These are phyloP conservation scores for Fusarium sp. DNA, from an alignment of 2,329 filamentous ascomycete genomes.

Conservation along the genomic window DNA sequence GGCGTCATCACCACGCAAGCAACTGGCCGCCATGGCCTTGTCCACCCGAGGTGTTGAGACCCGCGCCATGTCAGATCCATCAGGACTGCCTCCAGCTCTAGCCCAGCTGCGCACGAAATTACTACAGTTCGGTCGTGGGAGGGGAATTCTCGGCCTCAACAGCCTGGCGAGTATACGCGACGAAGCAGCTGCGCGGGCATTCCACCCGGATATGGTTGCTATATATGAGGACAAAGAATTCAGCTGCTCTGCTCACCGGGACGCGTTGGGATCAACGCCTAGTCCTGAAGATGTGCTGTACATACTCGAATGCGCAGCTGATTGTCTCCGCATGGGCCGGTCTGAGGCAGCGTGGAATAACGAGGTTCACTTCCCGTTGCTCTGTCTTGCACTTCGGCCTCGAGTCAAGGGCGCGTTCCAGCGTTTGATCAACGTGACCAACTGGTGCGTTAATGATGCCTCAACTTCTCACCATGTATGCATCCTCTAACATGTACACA, in stretches of 20 bases:
- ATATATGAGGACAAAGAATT: not conserved
- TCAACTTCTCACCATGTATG: rapidly evolving
- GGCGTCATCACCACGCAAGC: not conserved
- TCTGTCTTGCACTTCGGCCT: not conserved
- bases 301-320: not conserved
- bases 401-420: not conserved
- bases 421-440: not conserved
- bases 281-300: constrained; percentile 4
- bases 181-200: not conserved
- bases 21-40: constrained; percentile 1
- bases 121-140: not conserved
- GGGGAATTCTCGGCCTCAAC: not conserved
- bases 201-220: constrained; percentile 1
- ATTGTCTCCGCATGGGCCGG: constrained; percentile 1
- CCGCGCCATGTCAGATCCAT: not conserved
- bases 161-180: not conserved
- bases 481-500: not conserved
- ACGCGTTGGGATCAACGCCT: not conserved
- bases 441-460: not conserved
- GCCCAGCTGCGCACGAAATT: not conserved
- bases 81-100: not conserved
- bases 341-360: constrained; percentile 8
- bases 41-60: not conserved
- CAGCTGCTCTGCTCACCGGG: not conserved
- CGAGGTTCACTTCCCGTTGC: not conserved